These are phyloP conservation scores for Penicillium flavigenum DNA, from an alignment of 495 filamentous ascomycete species.

Conservation along the genomic window DNA sequence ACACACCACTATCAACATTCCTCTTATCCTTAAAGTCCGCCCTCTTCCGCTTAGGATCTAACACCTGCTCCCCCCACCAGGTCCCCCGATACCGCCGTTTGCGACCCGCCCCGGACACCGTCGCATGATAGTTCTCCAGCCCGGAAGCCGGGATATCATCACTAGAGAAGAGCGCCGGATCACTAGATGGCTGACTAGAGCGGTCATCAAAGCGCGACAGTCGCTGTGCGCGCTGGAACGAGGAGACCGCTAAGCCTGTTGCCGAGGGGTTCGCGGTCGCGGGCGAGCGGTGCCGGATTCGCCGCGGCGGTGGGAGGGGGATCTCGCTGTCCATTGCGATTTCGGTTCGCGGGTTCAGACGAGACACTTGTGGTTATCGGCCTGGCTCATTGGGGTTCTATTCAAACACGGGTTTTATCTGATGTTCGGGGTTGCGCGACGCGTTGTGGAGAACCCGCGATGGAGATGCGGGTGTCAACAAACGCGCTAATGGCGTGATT, in stretches of 20 bases:
- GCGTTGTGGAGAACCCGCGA: conserved; percentile 22
- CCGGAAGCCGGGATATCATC: conserved; percentile 69
- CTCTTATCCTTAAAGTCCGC: conserved; percentile 57
- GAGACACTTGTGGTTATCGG: background rate
- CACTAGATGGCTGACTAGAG: conserved; percentile 61
- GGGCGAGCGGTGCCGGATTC: conserved; percentile 43
- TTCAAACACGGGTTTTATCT: conserved; percentile 4
- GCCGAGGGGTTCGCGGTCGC: conserved; percentile 15
- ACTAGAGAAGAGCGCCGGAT: conserved; percentile 74
- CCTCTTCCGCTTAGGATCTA: conserved; percentile 51
- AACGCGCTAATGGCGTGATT: conserved; percentile 19
- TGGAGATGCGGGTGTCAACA: conserved; percentile 21
- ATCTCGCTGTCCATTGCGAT: conserved; percentile 44
- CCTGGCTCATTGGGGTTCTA: conserved; percentile 4
- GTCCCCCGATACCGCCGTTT: conserved; percentile 68
- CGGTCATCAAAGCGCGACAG: conserved; percentile 43
- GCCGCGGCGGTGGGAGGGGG: conserved; percentile 45
- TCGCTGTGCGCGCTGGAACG: conserved; percentile 34
- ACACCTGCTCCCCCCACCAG: conserved; percentile 66
- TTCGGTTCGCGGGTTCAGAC: conserved; percentile 6
- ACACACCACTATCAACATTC: conserved; percentile 79
- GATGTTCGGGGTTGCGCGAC: conserved; percentile 17
- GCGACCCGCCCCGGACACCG: conserved; percentile 43
- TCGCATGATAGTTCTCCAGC: conserved; percentile 65
- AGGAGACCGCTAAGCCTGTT: conserved; percentile 19